Evolutionary conservation across 2,329 filamentous ascomycete genomes (phyloP), one percentile per base, ranked within the genome.

Genomic region (Fusarium luffae): DNA sequence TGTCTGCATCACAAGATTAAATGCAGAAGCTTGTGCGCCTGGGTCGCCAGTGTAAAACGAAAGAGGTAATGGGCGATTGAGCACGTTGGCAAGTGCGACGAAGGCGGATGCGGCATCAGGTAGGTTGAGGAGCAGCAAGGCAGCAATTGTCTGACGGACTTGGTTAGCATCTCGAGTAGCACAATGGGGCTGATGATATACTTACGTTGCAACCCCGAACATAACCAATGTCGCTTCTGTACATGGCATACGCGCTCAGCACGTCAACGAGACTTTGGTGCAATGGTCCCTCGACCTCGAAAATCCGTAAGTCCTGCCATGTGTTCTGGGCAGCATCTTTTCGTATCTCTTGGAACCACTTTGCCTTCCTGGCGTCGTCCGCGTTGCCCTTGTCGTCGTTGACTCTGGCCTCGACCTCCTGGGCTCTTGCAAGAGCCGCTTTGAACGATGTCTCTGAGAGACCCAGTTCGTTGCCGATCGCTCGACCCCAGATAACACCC

Each of bases 171-270:
- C 54, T 59, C 18, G 54, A 56, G 54, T 54, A 58, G 18, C 44
- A 49, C 37, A 30, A 51, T 50, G 52, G 56, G 28, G 30, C n/a
- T 63, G 43, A 51, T 18, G 54, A 47, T 37, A 28, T 50, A 85
- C 90, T 84, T 79, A 93, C 90, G 76, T 93, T 92, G 70, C 90
- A 92, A 56, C 92, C 92, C 66, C 86, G 85, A 60, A 93, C 86
- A 74, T 93, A 94, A 67, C 92, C 92, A 74, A 95, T 91, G 76
- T 96, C 93, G 70, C 89, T 91, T 65, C 93, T 87, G 79, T 96
- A 96, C 87, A 93, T 92, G 57, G 90, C 85, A 79, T 95, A 95
- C 9, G 93, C 93, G 74, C 89, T 89, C 64, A 95, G 83, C 12
- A 96, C 88, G 75, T 95, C 89, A 19, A 91, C 82, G 30, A 96